A percentile compares a stretch with the other conserved stretches of the same genome.
These are phyloP conservation scores for Collybiopsis luxurians DNA, from an alignment of 768 basidiomycete species.

Conservation along the genomic window DNA sequence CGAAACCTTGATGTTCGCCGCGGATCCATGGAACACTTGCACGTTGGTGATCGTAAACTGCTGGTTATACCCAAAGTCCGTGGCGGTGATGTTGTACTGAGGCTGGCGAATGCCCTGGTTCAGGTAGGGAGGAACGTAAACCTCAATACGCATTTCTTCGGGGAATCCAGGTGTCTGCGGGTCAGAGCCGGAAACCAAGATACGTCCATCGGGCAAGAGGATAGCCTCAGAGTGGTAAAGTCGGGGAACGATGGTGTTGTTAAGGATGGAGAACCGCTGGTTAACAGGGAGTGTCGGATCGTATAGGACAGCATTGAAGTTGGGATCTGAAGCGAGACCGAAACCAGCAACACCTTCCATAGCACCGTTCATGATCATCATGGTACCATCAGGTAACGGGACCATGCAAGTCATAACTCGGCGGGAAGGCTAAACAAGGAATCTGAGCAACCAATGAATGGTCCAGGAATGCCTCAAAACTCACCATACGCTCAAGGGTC, in stretches of 20 bases:
- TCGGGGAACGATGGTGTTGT: conserved; percentile 67
- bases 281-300: conserved; percentile 59
- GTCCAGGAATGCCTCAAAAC: not conserved
- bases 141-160: conserved; percentile 79
- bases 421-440: conserved; percentile 48
- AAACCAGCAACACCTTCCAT: conserved; percentile 71
- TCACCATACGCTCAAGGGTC: conserved; percentile 77
- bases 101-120: conserved; percentile 62
- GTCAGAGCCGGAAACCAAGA: conserved; percentile 76
- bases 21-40: conserved; percentile 40
- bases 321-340: conserved; percentile 63
- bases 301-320: conserved; percentile 64
- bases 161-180: conserved; percentile 61
- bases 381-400: conserved; percentile 61
- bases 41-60: conserved; percentile 51
- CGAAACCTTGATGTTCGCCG: conserved; percentile 50
- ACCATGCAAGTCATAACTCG: conserved; percentile 77
- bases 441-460: not conserved
- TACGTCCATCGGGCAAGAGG: conserved; percentile 71
- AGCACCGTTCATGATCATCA: conserved; percentile 76
- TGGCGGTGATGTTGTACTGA: conserved; percentile 49
- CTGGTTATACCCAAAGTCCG: conserved; percentile 63
- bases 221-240: conserved; percentile 71
- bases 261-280: conserved; percentile 64
- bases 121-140: conserved; percentile 88